phyloP scores from a whole-genome alignment of 352 stramenopile genomes.

The Pythium periplocum region DNA sequence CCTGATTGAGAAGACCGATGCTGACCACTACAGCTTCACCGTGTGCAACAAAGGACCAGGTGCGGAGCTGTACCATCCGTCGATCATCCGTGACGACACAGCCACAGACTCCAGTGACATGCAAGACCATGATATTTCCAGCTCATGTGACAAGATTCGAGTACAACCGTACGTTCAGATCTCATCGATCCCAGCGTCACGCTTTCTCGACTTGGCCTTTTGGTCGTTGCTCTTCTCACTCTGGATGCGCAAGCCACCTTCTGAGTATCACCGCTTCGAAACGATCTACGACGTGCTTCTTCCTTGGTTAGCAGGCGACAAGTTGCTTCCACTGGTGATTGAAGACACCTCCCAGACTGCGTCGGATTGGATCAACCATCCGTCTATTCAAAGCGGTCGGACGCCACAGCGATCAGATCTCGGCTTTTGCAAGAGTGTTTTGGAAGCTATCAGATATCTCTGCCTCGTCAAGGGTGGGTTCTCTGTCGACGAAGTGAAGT shows the following conservation, averaged over 20 bases:
- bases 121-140: constrained; percentile 5
- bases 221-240: constrained; percentile 83
- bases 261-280: constrained; percentile 84
- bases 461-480: constrained; percentile 57
- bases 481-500: constrained; percentile 58
- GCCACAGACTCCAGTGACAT: constrained; percentile 9
- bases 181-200: constrained; percentile 35
- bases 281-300: constrained; percentile 88
- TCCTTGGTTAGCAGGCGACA: constrained; percentile 78
- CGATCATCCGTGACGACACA: constrained; percentile 12
- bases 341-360: constrained; percentile 26
- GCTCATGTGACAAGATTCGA: constrained; percentile 58
- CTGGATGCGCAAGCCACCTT: constrained; percentile 78
- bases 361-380: constrained; percentile 19
- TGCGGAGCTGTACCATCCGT: constrained; percentile 80
- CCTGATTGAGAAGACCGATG: constrained; percentile 65
- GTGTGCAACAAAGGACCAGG: constrained; percentile 88
- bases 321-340: constrained; percentile 59
- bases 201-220: constrained; percentile 84
- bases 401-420: constrained; percentile 70
- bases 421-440: constrained; percentile 77
- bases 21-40: constrained; percentile 66
- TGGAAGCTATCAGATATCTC: constrained; percentile 72
- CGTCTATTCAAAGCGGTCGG: constrained; percentile 17
- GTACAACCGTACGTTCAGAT: constrained; percentile 78